Percentiles rank a stretch among this genome's conserved stretches.
phyloP scores from a whole-genome alignment of 1,284 basidiomycete genomes.

The Cryptococcus deneoformans region DNA sequence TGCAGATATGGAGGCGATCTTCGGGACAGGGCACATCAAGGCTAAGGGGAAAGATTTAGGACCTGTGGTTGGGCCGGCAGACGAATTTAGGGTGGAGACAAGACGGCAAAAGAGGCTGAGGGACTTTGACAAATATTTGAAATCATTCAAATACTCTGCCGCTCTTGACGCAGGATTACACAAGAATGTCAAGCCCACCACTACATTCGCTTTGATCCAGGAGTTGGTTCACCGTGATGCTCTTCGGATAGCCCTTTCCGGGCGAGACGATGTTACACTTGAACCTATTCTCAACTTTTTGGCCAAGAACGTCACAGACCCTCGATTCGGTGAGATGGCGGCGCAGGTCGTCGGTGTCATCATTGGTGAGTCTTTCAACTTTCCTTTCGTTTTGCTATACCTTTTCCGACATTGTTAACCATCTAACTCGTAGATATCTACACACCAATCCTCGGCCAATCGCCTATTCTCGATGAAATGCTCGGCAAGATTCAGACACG shows the following conservation, averaged over 20 bases:
- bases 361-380: slow-evolving; percentile 61
- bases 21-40: slow-evolving; percentile 61
- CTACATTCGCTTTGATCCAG: slow-evolving; percentile 86
- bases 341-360: slow-evolving; percentile 78
- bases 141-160: slow-evolving; percentile 91
- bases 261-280: slow-evolving; percentile 89
- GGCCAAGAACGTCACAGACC: slow-evolving; percentile 81
- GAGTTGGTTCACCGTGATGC: slow-evolving; percentile 94
- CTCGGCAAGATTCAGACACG: slow-evolving; percentile 81
- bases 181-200: slow-evolving; percentile 70
- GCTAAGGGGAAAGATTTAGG: slow-evolving; percentile 54
- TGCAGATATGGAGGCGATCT: slow-evolving; percentile 57
- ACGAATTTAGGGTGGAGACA: slow-evolving; percentile 74
- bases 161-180: slow-evolving; percentile 85
- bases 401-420: background rate
- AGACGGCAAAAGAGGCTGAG: slow-evolving; percentile 69
- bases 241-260: slow-evolving; percentile 76
- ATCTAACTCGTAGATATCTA: slow-evolving; percentile 71
- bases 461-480: slow-evolving; percentile 84
- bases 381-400: background rate
- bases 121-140: slow-evolving; percentile 86
- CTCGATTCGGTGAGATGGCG: slow-evolving; percentile 84
- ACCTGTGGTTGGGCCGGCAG: slow-evolving; percentile 55
- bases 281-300: slow-evolving; percentile 87
- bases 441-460: slow-evolving; percentile 83